Evolutionary conservation across 768 basidiomycete species (phyloP), one percentile per base, ranked within the genome.

Genomic region (Boletus pseudopeckii): DNA sequence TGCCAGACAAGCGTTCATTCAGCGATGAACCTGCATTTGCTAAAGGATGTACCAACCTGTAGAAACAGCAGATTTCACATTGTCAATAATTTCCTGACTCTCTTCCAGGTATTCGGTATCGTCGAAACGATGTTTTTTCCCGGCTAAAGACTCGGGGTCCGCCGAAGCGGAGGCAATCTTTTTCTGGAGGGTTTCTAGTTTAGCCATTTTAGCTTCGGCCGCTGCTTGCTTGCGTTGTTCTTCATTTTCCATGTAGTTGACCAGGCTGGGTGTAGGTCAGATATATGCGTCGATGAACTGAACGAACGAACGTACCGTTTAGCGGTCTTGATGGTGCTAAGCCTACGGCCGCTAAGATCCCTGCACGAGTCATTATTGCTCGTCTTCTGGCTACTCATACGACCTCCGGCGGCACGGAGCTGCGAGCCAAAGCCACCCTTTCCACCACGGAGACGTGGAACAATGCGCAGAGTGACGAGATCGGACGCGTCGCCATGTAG

Each of bases 361-460:
- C 97, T 76, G 69, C 94, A 97, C 8, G 90, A 91, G 68, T 98
- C 95, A 57, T 94, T 94, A 70, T 94, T 95, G 71, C 79, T 94
- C 22, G 92, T 93, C 77, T 93, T 93, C 75, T 94, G 92, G 61
- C 87, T 90, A 65, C 89, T 92, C 97, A 99, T 99, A 32, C 96
- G 82, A 13, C 97, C 96, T 59, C 97, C 97, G 14, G 96, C 96
- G 0, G 97, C 96, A 69, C 97, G 82, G 59, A 99, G 78, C 75
- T 98, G 94, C 17, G 89, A 91, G 4, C 97, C 97, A 65, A 99
- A 98, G 33, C 96, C 97, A 69, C 97, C 96, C 73, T 98, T 99
- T 18, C 97, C 97, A 45, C 96, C 96, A 3, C 79, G 77, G 7
- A 98, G 66, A 24, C 86, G 77, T 0, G 92, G 87, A 1, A 80